Conservation (phyloP, 2,329 filamentous ascomycete genomes). For the Talaromyces verruculosus region DNA sequence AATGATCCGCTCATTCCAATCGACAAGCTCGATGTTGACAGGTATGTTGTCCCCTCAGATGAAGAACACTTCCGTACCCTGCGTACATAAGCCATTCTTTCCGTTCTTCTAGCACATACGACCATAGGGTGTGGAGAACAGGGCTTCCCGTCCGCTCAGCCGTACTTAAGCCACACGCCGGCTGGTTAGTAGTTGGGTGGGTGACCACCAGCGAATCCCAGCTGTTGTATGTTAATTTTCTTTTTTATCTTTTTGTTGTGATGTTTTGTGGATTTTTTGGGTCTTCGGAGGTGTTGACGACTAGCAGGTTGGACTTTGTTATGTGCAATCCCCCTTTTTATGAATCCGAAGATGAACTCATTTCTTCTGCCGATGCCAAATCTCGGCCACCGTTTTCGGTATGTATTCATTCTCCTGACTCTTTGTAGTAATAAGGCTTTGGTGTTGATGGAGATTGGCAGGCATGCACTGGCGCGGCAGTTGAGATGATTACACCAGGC, state of each 20-base stretch:
- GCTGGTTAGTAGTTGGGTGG: slow-evolving; percentile 51
- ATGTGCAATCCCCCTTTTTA: slow-evolving; percentile 98
- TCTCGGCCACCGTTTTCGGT: slow-evolving; percentile 66
- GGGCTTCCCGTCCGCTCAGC: slow-evolving; percentile 27
- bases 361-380: slow-evolving; percentile 65
- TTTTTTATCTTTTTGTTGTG: slow-evolving; percentile 1
- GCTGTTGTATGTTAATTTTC: slow-evolving; percentile 45
- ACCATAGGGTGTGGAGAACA: slow-evolving; percentile 27
- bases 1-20: slow-evolving; percentile 64
- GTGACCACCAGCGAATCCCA: slow-evolving; percentile 51
- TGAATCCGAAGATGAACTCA: slow-evolving; percentile 67
- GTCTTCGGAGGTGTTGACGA: not conserved
- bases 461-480: slow-evolving; percentile 68
- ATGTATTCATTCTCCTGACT: slow-evolving; percentile 36
- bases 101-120: not conserved
- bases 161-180: slow-evolving; percentile 36
- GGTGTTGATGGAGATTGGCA: slow-evolving; percentile 22
- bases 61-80: not conserved
- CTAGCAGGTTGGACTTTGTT: slow-evolving; percentile 66
- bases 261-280: not conserved
- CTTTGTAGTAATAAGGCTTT: no score
- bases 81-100: slow-evolving; percentile 8
- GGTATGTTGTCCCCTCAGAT: slow-evolving; percentile 17
- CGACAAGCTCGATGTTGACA: slow-evolving; percentile 36
- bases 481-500: slow-evolving; percentile 82